Percentiles rank a stretch among this genome's conserved stretches.
Evolutionary conservation across 2,329 filamentous ascomycete genomes (phyloP).

Genomic region (Zalaria obscura): DNA sequence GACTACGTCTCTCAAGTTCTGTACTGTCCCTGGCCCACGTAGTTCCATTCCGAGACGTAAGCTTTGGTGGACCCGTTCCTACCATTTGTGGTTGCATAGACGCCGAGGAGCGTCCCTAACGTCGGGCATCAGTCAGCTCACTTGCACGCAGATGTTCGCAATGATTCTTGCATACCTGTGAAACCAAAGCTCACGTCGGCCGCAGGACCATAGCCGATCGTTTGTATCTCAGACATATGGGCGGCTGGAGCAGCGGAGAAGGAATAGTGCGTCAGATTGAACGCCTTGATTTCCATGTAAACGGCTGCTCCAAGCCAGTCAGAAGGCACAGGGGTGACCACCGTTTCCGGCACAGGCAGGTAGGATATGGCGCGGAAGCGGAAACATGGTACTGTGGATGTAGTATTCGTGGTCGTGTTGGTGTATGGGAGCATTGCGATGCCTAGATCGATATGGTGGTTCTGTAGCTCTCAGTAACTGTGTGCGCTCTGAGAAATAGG

Average conservation of each 20-base stretch:
- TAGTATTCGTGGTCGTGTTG: conserved; percentile 4
- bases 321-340: conserved; percentile 24
- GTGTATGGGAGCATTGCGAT: conserved; percentile 8
- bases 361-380: conserved; percentile 32
- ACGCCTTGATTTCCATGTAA: conserved; percentile 26
- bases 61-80: conserved; percentile 27
- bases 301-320: conserved; percentile 22
- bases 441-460: conserved; percentile 37
- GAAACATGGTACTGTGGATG: conserved; percentile 20
- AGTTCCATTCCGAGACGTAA: conserved; percentile 36
- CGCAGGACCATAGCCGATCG: conserved; percentile 12
- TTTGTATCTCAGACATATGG: conserved; percentile 4
- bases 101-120: conserved; percentile 31
- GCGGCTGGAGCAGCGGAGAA: conserved; percentile 15
- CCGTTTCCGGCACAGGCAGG: conserved; percentile 21
- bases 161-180: conserved; percentile 13
- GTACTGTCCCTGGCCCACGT: conserved; percentile 23
- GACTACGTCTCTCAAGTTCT: conserved; percentile 10
- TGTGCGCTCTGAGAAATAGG: conserved; percentile 6
- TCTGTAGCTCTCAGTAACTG: conserved; percentile 19
- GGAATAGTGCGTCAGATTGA: conserved; percentile 32
- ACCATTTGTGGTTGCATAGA: conserved; percentile 40
- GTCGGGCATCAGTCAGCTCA: neutral
- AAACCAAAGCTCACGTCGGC: conserved; percentile 18
- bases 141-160: neutral